Conservation (phyloP, 768 basidiomycete genomes). For the Hortiboletus campestris region DNA sequence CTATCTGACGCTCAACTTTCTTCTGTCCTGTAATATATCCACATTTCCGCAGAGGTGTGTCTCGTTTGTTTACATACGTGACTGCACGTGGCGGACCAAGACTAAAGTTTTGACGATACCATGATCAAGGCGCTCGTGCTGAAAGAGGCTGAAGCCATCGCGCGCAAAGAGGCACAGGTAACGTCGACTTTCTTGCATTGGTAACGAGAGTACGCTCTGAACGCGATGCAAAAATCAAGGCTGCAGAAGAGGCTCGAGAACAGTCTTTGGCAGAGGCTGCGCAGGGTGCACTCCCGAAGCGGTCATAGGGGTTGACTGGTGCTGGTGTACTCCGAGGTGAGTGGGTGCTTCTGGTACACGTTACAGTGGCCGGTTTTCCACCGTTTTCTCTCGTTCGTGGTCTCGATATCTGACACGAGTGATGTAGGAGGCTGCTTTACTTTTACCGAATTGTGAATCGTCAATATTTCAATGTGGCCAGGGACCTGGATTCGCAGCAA, state of each 20-base stretch:
- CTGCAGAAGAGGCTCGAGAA: slow-evolving; percentile 29
- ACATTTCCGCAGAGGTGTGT: slow-evolving; percentile 31
- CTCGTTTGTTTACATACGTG: neutral
- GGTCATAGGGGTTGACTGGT: neutral
- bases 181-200: neutral
- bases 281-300: slow-evolving; percentile 23
- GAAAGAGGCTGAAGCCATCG: slow-evolving; percentile 22
- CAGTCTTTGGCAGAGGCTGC: slow-evolving; percentile 31
- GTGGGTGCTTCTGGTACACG: neutral
- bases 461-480: neutral
- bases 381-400: neutral
- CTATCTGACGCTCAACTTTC: neutral
- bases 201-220: neutral
- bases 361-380: neutral
- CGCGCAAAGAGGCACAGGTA: slow-evolving; percentile 19
- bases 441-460: too few relatives aligned
- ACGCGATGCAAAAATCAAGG: slow-evolving; percentile 8
- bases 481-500: neutral
- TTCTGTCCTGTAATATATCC: too few relatives aligned
- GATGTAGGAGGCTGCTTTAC: neutral
- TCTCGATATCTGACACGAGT: neutral
- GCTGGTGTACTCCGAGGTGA: neutral
- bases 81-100: neutral
- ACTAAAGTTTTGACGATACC: neutral
- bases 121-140: slow-evolving; percentile 18